These are phyloP conservation scores for Backusella liffmaniae DNA, from an alignment of 192 early-diverging fungal genomes.

Conservation along the genomic window DNA sequence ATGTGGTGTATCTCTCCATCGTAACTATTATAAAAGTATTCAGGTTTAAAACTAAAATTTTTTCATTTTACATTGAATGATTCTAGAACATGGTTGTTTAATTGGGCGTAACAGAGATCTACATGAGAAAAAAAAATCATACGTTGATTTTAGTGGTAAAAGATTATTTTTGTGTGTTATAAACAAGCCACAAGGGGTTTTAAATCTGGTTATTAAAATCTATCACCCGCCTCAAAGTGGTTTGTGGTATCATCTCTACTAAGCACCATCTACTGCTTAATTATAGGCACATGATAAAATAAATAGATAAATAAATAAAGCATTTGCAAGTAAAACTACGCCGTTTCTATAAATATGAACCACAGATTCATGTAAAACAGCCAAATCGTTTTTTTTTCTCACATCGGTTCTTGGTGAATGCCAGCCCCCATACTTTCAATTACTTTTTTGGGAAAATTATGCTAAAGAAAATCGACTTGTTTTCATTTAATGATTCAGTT, in stretches of 20 bases:
- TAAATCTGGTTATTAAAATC: not conserved
- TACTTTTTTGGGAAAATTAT: not conserved
- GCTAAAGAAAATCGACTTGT: not conserved
- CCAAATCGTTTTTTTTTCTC: not conserved
- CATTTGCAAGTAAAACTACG: not conserved
- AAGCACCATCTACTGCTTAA: not conserved
- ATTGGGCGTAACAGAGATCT: not conserved
- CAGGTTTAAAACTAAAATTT: not conserved
- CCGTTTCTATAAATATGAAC: not conserved
- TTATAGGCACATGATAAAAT: not conserved
- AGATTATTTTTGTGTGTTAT: not conserved
- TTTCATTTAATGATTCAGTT: not conserved
- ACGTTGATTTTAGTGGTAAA: not conserved
- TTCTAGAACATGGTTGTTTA: not conserved
- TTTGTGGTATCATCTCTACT: not conserved
- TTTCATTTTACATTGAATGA: not conserved
- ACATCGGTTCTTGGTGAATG: not conserved
- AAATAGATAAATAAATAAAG: too few species aligned
- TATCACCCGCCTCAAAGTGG: not conserved
- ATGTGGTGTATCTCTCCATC: too few species aligned
- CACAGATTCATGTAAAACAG: not conserved
- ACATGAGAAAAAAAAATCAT: not conserved
- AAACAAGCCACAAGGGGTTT: not conserved
- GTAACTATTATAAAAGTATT: too few species aligned
- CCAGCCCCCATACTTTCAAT: not conserved